Evolutionary conservation across 192 early-diverging fungal species (phyloP).

Genomic region (Gryganskiella cystojenkinii): DNA sequence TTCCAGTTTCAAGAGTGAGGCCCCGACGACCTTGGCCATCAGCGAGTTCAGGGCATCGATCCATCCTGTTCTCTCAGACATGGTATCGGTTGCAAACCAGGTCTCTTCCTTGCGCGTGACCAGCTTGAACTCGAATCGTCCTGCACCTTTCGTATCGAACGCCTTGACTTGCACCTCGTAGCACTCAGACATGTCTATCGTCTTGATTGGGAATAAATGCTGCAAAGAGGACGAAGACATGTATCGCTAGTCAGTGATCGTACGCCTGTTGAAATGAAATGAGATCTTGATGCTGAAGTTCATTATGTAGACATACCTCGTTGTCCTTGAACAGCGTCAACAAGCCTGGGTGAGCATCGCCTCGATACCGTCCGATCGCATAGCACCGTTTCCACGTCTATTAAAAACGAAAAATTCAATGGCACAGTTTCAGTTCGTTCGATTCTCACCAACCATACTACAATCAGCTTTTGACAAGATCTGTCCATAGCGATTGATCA

Average conservation of each 20-base stretch:
- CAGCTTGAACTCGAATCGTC: constrained; percentile 60
- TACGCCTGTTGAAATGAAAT: too few species aligned
- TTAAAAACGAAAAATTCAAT: neutral
- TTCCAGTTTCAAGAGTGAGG: constrained; percentile 56
- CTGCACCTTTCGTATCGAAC: constrained; percentile 52
- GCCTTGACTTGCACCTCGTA: constrained; percentile 56
- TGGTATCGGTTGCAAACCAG: constrained; percentile 59
- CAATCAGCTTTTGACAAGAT: neutral
- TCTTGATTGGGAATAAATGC: constrained; percentile 55
- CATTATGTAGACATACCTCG: constrained; percentile 48
- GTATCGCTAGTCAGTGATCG: neutral
- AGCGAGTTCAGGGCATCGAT: constrained; percentile 59
- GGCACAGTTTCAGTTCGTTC: too few species aligned
- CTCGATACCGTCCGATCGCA: constrained; percentile 60
- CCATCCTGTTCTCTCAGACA: constrained; percentile 58
- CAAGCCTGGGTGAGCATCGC: constrained; percentile 56
- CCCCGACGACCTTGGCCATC: constrained; percentile 60
- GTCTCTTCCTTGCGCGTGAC: constrained; percentile 58
- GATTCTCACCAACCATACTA: neutral
- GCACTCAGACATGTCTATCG: constrained; percentile 62
- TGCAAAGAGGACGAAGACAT: constrained; percentile 4
- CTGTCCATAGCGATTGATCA: neutral
- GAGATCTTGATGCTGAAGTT: neutral
- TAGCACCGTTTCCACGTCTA: constrained; percentile 64
- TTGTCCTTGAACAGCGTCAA: constrained; percentile 64